Evolutionary conservation across 2,329 filamentous ascomycete genomes (phyloP), one percentile per base, ranked within the genome.

Genomic region (Arthrobotrys entomopaga): DNA sequence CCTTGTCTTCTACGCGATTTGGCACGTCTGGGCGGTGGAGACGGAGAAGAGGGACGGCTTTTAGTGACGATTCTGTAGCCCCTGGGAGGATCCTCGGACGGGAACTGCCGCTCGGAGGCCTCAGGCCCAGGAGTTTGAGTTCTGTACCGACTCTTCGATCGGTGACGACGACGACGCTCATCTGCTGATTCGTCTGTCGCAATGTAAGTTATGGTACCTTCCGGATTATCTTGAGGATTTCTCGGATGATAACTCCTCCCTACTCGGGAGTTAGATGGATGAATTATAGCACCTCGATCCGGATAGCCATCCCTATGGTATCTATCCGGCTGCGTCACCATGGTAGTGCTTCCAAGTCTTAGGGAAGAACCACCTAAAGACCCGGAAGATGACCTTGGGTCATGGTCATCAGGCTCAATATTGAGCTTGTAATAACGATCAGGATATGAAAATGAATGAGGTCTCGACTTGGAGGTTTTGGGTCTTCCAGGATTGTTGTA

Each of bases 371-470:
- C 54, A 10, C 70, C 70, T 13, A 74, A n/a, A 10, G 70, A 74
- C 8, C 70, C 70, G 5, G 70, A 63, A 3, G 70, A 74, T 16
- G 57, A 52, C 26, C 70, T 67, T 7, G 70, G 70, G 34, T 74
- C 63, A 46, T 15, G 42, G 19, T 67, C 54, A 4, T 49, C 20
- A 3, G 24, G 43, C 10, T 34, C 29, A 34, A 34, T 34, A 10
- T 10, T 10, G 29, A 34, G 29, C 10, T 34, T 34, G 29, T 34
- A 34, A 34, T 34, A 34, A 10, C 29, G 29, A 34, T 34, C 29
- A 16, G 48, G 48, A 29, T 64, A 67, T 2, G 70, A 74, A 50
- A 74, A 74, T 8, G 70, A 74, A 58, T 74, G 66, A 4, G 70
- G 70, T 29, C 70, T 43, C 2, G 70, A 67, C 24, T 67, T 74